phyloP scores from a whole-genome alignment of 805 yeast species.

The Ogataea corticis region DNA sequence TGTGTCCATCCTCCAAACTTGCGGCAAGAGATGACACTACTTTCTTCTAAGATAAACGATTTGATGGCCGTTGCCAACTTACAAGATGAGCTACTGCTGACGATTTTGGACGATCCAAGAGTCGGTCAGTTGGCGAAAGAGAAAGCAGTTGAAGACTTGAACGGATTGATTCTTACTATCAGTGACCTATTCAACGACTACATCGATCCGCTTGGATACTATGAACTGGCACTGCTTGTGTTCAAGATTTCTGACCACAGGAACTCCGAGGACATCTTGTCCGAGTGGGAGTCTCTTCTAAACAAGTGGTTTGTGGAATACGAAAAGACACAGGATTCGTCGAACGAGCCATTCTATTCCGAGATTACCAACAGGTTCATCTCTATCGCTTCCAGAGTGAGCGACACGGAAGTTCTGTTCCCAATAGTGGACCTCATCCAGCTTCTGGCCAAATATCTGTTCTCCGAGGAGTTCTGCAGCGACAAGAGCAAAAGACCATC shows the following conservation, averaged over 20 bases:
- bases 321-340: slow-evolving; percentile 18
- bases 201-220: slow-evolving; percentile 85
- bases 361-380: slow-evolving; percentile 41
- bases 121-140: slow-evolving; percentile 48
- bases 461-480: slow-evolving; percentile 23
- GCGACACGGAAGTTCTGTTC: slow-evolving; percentile 73
- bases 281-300: slow-evolving; percentile 77
- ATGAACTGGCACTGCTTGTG: slow-evolving; percentile 74
- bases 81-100: slow-evolving; percentile 63
- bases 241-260: slow-evolving; percentile 85
- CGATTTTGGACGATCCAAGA: slow-evolving; percentile 54
- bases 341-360: slow-evolving; percentile 40
- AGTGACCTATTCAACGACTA: slow-evolving; percentile 82
- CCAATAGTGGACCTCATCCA: slow-evolving; percentile 74
- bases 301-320: slow-evolving; percentile 46
- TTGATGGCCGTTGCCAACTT: slow-evolving; percentile 82
- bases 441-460: slow-evolving; percentile 57
- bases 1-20: slow-evolving; percentile 76
- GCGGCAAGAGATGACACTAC: slow-evolving; percentile 72
- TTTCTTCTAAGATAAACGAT: slow-evolving; percentile 71
- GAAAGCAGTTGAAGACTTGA: slow-evolving; percentile 53
- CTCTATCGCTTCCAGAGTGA: slow-evolving; percentile 57
- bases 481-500: slow-evolving; percentile 17
- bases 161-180: slow-evolving; percentile 65
- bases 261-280: slow-evolving; percentile 76